Conservation (phyloP, 2,329 filamentous ascomycete species). For the Hawksworthiomyces lignivorus region DNA sequence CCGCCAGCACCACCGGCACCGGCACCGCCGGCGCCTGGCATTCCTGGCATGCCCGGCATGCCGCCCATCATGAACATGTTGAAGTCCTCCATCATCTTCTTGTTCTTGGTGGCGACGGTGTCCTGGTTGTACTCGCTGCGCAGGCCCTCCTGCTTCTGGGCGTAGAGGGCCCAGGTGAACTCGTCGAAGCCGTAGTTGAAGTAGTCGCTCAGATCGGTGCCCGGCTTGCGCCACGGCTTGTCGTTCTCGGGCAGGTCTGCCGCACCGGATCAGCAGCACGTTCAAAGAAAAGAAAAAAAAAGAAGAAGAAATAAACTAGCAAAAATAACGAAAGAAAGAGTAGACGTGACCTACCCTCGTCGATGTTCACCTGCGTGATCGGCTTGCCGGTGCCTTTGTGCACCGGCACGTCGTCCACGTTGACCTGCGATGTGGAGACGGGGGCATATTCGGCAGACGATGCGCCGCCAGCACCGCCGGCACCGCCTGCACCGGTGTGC, state of each 20-base stretch:
- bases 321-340: no score
- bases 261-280: no score
- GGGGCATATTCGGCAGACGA: slow-evolving; percentile 38
- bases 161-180: slow-evolving; percentile 95
- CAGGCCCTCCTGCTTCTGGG: slow-evolving; percentile 75
- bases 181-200: slow-evolving; percentile 99
- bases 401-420: slow-evolving; percentile 74
- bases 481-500: slow-evolving; percentile 3
- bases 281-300: no score
- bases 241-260: slow-evolving; percentile 66
- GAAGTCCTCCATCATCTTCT: slow-evolving; percentile 72
- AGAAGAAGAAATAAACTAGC: no score
- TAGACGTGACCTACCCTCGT: slow-evolving; percentile 42
- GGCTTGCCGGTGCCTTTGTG: slow-evolving; percentile 77
- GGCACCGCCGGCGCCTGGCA: slow-evolving; percentile 21
- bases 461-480: slow-evolving; percentile 2
- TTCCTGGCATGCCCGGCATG: slow-evolving; percentile 28
- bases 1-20: slow-evolving; percentile 17
- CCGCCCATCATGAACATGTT: slow-evolving; percentile 60
- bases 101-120: slow-evolving; percentile 54
- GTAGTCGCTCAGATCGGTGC: slow-evolving; percentile 91
- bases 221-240: slow-evolving; percentile 92
- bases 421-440: slow-evolving; percentile 71
- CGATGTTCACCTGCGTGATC: slow-evolving; percentile 67
- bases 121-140: slow-evolving; percentile 67